Evolutionary conservation across 306 rosid species (phyloP).

Genomic region (Medicago arabica): DNA sequence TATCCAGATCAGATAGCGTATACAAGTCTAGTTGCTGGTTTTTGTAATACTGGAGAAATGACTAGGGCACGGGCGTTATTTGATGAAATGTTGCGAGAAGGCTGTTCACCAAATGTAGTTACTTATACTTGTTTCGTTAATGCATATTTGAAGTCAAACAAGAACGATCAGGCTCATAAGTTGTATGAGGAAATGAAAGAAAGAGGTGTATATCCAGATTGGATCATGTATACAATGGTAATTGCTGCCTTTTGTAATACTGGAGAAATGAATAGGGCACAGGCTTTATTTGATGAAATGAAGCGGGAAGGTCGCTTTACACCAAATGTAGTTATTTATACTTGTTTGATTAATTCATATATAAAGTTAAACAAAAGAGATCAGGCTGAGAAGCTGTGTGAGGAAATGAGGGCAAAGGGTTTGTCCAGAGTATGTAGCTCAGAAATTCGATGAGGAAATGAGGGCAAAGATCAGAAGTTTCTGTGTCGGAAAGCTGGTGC

Average conservation of each 20-base stretch:
- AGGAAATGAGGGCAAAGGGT: conserved; percentile 54
- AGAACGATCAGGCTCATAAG: conserved; percentile 45
- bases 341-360: conserved; percentile 65
- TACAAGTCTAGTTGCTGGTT: conserved; percentile 62
- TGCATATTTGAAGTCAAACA: conserved; percentile 59
- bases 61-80: conserved; percentile 55
- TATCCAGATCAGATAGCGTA: conserved; percentile 58
- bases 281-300: conserved; percentile 59
- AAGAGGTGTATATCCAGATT: conserved; percentile 56
- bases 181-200: conserved; percentile 51
- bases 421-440: conserved; percentile 50
- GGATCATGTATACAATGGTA: conserved; percentile 58
- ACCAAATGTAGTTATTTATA: conserved; percentile 60
- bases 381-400: conserved; percentile 28
- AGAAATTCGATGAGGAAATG: conserved; percentile 40
- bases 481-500: conserved; percentile 38
- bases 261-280: conserved; percentile 52
- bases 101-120: conserved; percentile 51
- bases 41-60: conserved; percentile 52
- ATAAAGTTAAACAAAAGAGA: conserved; percentile 51
- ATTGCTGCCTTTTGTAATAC: conserved; percentile 59
- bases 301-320: conserved; percentile 42
- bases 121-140: conserved; percentile 67
- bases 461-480: conserved; percentile 22
- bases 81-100: conserved; percentile 55